These are phyloP conservation scores for Sporothrix euskadiensis DNA, from an alignment of 2,329 filamentous ascomycete species.

Conservation along the genomic window DNA sequence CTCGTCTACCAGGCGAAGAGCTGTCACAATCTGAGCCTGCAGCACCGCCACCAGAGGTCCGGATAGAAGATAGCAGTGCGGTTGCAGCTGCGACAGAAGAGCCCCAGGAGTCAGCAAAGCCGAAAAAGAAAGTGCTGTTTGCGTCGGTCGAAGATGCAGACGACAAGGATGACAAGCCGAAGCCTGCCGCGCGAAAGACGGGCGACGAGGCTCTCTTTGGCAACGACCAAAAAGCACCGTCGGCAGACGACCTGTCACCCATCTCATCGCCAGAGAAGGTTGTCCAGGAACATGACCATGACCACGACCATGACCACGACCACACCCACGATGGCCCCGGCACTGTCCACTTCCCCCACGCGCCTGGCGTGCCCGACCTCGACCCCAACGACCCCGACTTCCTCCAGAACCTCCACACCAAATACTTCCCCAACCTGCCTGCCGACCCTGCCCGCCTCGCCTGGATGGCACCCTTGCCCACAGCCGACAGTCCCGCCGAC, in stretches of 20 bases:
- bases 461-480: constrained; percentile 80
- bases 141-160: constrained; percentile 26
- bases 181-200: neutral
- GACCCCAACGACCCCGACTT: constrained; percentile 83
- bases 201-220: neutral
- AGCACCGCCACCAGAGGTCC: constrained; percentile 22
- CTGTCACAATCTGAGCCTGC: constrained; percentile 5
- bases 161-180: constrained; percentile 10
- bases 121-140: constrained; percentile 38
- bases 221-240: constrained; percentile 37
- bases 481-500: constrained; percentile 63
- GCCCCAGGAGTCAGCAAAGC: constrained; percentile 29
- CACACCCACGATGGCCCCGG: constrained; percentile 34
- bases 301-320: constrained; percentile 35
- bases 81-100: neutral
- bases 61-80: neutral
- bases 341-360: constrained; percentile 62
- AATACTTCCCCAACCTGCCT: constrained; percentile 89
- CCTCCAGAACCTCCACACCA: constrained; percentile 77
- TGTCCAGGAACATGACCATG: constrained; percentile 19
- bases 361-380: constrained; percentile 63
- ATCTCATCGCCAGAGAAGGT: constrained; percentile 38
- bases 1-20: constrained; percentile 37
- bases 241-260: constrained; percentile 45
- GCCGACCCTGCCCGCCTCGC: constrained; percentile 82